Evolutionary conservation across 306 rosid species (phyloP).

Genomic region (Prunus davidiana): DNA sequence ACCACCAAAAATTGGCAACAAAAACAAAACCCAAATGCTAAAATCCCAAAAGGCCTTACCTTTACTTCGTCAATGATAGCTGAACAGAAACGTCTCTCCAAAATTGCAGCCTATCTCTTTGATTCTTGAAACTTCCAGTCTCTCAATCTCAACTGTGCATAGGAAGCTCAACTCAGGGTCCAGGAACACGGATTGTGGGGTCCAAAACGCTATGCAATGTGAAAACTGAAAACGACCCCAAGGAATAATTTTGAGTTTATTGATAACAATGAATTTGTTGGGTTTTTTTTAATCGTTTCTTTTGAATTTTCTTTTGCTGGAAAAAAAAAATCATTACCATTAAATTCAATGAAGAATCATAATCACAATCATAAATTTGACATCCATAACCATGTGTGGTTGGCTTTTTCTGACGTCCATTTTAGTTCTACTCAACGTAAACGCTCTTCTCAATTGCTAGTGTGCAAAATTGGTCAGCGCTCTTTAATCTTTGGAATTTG

Average conservation of each 20-base stretch:
- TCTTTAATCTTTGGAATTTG: background rate
- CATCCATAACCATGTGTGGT: background rate
- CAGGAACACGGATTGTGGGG: constrained; percentile 57
- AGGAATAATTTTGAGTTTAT: constrained; percentile 2
- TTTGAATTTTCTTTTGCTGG: background rate
- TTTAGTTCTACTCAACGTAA: constrained; percentile 25
- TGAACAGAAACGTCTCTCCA: background rate
- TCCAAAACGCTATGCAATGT: constrained; percentile 29
- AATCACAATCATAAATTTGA: constrained; percentile 9
- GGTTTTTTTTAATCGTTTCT: background rate
- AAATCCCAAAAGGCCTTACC: constrained; percentile 14
- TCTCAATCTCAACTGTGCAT: background rate
- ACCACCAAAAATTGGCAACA: constrained; percentile 12
- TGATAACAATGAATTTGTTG: background rate
- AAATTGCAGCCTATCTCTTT: constrained; percentile 26
- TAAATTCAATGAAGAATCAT: background rate
- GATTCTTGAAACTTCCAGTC: constrained; percentile 12
- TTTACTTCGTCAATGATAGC: constrained; percentile 11
- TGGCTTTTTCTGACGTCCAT: background rate
- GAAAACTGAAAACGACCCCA: constrained; percentile 43
- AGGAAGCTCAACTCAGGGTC: constrained; percentile 29
- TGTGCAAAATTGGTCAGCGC: background rate
- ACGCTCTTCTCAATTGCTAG: background rate
- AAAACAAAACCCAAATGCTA: background rate
- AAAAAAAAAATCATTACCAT: constrained; percentile 2